A percentile compares a stretch with the other conserved stretches of the same genome.
Evolutionary conservation across 2,329 filamentous ascomycete genomes (phyloP).

Genomic region (Colletotrichum lentis): DNA sequence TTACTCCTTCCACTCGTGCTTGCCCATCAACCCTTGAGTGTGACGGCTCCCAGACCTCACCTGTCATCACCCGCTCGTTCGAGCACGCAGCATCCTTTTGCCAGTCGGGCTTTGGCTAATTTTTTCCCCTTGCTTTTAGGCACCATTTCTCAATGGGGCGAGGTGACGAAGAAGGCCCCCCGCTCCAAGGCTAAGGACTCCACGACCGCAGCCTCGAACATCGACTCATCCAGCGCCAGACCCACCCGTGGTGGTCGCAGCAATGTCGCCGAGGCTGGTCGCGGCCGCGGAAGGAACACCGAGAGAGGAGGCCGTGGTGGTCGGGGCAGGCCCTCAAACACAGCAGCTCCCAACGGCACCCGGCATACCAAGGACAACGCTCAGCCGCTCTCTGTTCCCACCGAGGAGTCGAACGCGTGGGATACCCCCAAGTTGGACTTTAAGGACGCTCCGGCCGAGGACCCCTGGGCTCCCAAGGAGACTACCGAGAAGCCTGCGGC

Average conservation of each 20-base stretch:
- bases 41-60: not conserved
- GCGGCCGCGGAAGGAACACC: slow-evolving; percentile 66
- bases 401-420: slow-evolving; percentile 74
- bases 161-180: slow-evolving; percentile 81
- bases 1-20: slow-evolving; percentile 10
- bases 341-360: slow-evolving; percentile 67
- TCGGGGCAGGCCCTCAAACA: slow-evolving; percentile 68
- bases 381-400: slow-evolving; percentile 69
- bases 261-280: slow-evolving; percentile 67
- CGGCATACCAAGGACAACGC: slow-evolving; percentile 60
- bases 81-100: not conserved
- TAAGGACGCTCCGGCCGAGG: slow-evolving; percentile 42
- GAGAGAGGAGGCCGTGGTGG: slow-evolving; percentile 69
- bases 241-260: slow-evolving; percentile 69
- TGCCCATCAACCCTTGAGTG: slow-evolving; percentile 28
- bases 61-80: not conserved
- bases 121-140: slow-evolving; percentile 56
- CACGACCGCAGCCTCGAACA: slow-evolving; percentile 58
- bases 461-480: slow-evolving; percentile 55
- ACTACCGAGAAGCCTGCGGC: slow-evolving; percentile 49
- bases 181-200: slow-evolving; percentile 76
- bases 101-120: slow-evolving; percentile 42
- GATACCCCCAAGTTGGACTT: slow-evolving; percentile 51
- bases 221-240: slow-evolving; percentile 58
- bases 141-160: slow-evolving; percentile 82